Percentiles rank a stretch among this genome's conserved stretches.
Conservation (phyloP, 2,329 filamentous ascomycete species). For the Tolypocladium ovalisporum region DNA sequence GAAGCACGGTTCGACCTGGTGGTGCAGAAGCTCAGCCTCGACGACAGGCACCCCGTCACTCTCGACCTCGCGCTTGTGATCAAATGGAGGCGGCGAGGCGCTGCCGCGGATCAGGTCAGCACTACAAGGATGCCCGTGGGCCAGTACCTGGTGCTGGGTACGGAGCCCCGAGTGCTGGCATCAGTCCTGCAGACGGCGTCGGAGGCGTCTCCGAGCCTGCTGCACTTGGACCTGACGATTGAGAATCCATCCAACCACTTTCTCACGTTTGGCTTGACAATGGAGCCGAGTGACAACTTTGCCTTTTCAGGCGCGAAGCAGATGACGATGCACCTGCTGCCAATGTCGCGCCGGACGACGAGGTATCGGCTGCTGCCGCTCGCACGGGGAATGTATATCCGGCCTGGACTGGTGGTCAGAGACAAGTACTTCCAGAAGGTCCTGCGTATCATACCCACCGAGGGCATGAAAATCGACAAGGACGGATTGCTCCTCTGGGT, state of each 20-base stretch:
- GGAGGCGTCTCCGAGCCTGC: conserved; percentile 19
- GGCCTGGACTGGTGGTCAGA: conserved; percentile 62
- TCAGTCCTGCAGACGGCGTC: conserved; percentile 33
- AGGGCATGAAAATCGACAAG: conserved; percentile 56
- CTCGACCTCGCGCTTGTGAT: conserved; percentile 68
- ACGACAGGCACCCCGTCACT: conserved; percentile 67
- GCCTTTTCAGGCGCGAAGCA: conserved; percentile 86
- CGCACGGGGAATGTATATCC: conserved; percentile 55
- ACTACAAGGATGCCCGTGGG: conserved; percentile 66
- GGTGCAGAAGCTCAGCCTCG: conserved; percentile 65
- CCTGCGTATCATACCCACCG: conserved; percentile 68
- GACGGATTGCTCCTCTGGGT: conserved; percentile 56
- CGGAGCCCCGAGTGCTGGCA: conserved; percentile 76
- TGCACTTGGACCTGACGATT: conserved; percentile 51
- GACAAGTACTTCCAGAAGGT: conserved; percentile 93
- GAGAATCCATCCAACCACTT: conserved; percentile 95
- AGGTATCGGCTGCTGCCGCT: conserved; percentile 65
- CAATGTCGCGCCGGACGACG: conserved; percentile 64
- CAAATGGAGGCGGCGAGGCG: conserved; percentile 56
- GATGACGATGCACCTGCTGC: conserved; percentile 68
- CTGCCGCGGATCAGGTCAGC: conserved; percentile 30
- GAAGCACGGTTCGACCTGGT: conserved; percentile 64
- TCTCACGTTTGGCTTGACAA: conserved; percentile 79
- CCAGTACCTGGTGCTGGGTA: conserved; percentile 67
- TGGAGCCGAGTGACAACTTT: conserved; percentile 89